Evolutionary conservation across 2,329 filamentous ascomycete genomes (phyloP), one percentile per base, ranked within the genome.

Genomic region (Beauveria sp.): DNA sequence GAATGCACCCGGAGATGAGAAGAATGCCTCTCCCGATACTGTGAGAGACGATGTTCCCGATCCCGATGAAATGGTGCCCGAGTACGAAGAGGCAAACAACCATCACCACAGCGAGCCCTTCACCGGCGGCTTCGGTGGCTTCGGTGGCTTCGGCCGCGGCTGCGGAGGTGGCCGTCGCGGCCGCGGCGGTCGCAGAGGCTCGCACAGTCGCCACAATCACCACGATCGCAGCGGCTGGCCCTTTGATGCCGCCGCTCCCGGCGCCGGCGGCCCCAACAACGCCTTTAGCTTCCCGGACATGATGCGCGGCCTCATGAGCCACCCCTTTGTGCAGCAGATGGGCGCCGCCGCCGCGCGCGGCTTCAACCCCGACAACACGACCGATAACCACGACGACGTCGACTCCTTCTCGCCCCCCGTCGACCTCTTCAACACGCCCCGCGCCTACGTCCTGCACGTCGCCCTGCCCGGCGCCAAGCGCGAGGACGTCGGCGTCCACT

Each of bases 381-480:
- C 51, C 59, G 59, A 40, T 63, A 60, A 57, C 43, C 54, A 51
- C 14, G 57, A 26, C 60, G 70, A 71, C 45, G 69, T 69, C 45
- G 73, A 76, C 58, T 71, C 77, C 62, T 88, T 90, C 72, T 72
- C 74, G 5, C 88, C 88, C 0, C 85, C 87, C n/a, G 78, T 87
- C 60, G 91, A 96, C 71, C 76, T 93, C 65, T 95, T 93, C 78
- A 83, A 88, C 71, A 88, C 86, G 5, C 74, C 84, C 7, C 74
- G 77, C 38, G 74, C 84, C 16, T 92, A 86, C 71, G 77, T 91
- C 49, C 75, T 95, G 9, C 90, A 95, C 72, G 77, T 92, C 68
- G 87, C 89, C 1, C 80, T 96, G 0, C 89, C 91, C 0, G 91
- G 91, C 28, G 90, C 87, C 1, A 87, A 87, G 75, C 93, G 92